These are phyloP conservation scores for Amphirosellinia nigrospora DNA, from an alignment of 495 filamentous ascomycete species.

Conservation along the genomic window DNA sequence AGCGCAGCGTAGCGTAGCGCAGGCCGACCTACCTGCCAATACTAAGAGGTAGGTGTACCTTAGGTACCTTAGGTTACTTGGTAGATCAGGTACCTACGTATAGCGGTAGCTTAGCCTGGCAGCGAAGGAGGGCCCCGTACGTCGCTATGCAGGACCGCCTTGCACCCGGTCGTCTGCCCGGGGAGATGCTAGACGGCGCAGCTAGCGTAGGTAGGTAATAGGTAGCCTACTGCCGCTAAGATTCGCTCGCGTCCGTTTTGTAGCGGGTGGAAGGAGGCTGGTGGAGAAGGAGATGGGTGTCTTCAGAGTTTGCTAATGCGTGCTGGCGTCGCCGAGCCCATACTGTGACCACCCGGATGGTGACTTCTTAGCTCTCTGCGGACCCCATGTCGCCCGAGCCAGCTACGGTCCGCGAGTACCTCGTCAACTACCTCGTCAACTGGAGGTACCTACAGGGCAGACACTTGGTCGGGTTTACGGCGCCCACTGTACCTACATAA, in stretches of 20 bases:
- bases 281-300: slow-evolving; percentile 35
- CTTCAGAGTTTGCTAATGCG: slow-evolving; percentile 29
- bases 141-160: slow-evolving; percentile 4
- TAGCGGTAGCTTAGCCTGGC: slow-evolving; percentile 4
- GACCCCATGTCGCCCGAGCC: slow-evolving; percentile 17
- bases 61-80: neutral
- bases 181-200: neutral
- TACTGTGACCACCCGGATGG: slow-evolving; percentile 20
- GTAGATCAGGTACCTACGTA: slow-evolving; percentile 4
- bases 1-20: neutral
- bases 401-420: too few species aligned
- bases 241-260: slow-evolving; percentile 7
- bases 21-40: too few species aligned
- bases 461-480: neutral
- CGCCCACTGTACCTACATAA: too few species aligned
- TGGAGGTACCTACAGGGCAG: neutral
- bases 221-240: slow-evolving; percentile 12
- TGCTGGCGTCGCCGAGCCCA: neutral
- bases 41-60: too few species aligned
- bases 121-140: neutral
- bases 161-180: neutral
- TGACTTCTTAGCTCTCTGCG: slow-evolving; percentile 5
- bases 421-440: neutral
- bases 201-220: too few species aligned
- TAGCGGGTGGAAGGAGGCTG: slow-evolving; percentile 31